Evolutionary conservation across 169 alveolate genomes (phyloP).

Genomic region (Eimeria tenella): DNA sequence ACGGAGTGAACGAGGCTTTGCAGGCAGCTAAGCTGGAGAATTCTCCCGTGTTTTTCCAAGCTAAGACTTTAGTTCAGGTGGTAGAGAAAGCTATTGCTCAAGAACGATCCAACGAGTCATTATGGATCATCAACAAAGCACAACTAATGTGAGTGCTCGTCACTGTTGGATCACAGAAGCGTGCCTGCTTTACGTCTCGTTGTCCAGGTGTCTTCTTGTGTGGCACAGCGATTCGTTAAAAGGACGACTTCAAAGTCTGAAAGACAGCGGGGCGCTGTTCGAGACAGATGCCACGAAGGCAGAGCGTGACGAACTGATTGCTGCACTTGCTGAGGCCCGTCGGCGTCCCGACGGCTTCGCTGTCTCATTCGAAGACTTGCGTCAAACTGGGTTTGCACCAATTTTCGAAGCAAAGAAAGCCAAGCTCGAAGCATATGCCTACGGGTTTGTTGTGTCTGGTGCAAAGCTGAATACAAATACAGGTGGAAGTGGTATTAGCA

Average conservation of each 20-base stretch:
- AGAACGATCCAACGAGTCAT: conserved; percentile 27
- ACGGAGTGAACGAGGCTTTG: conserved; percentile 35
- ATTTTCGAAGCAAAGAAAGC: neutral
- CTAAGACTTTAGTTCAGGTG: neutral
- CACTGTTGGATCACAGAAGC: neutral
- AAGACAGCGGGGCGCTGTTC: conserved; percentile 49
- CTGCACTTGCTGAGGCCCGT: conserved; percentile 60
- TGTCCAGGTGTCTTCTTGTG: neutral
- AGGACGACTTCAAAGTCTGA: conserved; percentile 28
- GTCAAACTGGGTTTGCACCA: neutral
- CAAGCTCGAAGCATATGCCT: neutral
- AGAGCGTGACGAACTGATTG: neutral
- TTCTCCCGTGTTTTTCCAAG: neutral
- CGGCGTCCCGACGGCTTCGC: conserved; percentile 38
- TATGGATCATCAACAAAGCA: conserved; percentile 54
- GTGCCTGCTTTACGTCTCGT: neutral
- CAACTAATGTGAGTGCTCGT: conserved; percentile 43
- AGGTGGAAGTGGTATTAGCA: neutral
- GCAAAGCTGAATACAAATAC: neutral
- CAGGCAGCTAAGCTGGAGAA: neutral
- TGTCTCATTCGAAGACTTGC: conserved; percentile 51
- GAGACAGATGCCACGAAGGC: conserved; percentile 63
- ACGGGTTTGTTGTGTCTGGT: neutral
- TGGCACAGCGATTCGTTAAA: conserved; percentile 14
- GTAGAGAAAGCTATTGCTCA: conserved; percentile 10